phyloP scores from a whole-genome alignment of 2,329 filamentous ascomycete genomes.

The Claviceps arundinis region DNA sequence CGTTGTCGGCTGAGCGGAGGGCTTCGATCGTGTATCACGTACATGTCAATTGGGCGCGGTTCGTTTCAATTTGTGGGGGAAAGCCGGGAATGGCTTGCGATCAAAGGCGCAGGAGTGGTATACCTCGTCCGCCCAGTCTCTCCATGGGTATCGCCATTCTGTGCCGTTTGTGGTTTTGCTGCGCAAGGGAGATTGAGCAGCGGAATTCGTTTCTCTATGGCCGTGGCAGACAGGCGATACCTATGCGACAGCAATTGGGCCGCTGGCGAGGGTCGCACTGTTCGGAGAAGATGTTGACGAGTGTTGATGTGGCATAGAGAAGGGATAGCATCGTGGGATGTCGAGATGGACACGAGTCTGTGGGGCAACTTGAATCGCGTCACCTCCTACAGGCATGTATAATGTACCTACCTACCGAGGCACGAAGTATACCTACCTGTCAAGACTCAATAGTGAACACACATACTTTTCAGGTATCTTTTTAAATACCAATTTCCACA shows the following conservation, averaged over 20 bases:
- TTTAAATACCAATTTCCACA: too few relatives aligned
- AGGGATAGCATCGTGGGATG: background rate
- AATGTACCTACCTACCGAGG: too few relatives aligned
- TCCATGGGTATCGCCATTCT: constrained; percentile 25
- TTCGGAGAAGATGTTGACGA: background rate
- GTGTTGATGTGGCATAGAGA: background rate
- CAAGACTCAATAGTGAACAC: too few relatives aligned
- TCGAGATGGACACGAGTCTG: background rate
- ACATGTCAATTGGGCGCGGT: background rate
- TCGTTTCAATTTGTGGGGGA: background rate
- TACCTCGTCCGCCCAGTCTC: constrained; percentile 28
- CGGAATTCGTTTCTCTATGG: background rate
- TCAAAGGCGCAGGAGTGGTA: constrained; percentile 7
- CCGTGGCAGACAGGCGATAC: background rate
- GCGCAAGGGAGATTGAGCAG: too few relatives aligned
- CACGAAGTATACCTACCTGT: too few relatives aligned
- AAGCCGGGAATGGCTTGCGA: background rate
- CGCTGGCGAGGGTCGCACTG: background rate
- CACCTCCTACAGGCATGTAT: too few relatives aligned
- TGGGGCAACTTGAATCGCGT: background rate
- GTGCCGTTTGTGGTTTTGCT: background rate
- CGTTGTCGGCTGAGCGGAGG: constrained; percentile 59
- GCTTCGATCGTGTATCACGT: constrained; percentile 31
- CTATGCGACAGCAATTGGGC: background rate
- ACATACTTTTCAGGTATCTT: too few relatives aligned